Conservation (phyloP, 2,329 filamentous ascomycete genomes). For the Trichophyton rubrum region DNA sequence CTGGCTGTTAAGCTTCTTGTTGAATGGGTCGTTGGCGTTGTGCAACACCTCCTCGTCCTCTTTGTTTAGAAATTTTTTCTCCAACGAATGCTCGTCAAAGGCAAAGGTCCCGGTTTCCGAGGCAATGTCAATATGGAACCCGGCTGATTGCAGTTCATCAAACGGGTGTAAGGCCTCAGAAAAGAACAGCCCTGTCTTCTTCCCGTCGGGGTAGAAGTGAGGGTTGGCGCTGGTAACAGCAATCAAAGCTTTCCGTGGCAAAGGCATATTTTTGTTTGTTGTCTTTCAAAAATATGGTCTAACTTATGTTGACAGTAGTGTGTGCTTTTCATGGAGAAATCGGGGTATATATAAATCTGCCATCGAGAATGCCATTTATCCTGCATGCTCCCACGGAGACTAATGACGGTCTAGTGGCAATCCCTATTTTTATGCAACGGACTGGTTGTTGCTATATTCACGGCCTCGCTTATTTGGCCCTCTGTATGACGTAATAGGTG, state of each 20-base stretch:
- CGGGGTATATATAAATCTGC: neutral
- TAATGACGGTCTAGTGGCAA: neutral
- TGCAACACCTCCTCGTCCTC: slow-evolving; percentile 29
- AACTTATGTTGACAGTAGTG: neutral
- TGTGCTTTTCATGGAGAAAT: neutral
- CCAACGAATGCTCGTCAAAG: slow-evolving; percentile 32
- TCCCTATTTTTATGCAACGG: neutral
- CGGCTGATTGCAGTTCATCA: slow-evolving; percentile 21
- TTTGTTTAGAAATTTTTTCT: slow-evolving; percentile 28
- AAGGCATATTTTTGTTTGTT: slow-evolving; percentile 6
- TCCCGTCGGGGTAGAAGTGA: slow-evolving; percentile 18
- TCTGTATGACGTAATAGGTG: neutral
- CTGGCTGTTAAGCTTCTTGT: slow-evolving; percentile 33
- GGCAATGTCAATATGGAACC: slow-evolving; percentile 37
- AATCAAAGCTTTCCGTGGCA: slow-evolving; percentile 14
- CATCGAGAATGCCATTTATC: neutral
- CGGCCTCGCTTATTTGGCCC: neutral
- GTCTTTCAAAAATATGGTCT: neutral
- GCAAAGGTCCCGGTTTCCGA: slow-evolving; percentile 34
- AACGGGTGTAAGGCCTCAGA: slow-evolving; percentile 14
- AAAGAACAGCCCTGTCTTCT: slow-evolving; percentile 17
- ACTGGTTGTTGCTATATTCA: neutral
- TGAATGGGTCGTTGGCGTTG: slow-evolving; percentile 30
- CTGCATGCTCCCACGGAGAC: neutral
- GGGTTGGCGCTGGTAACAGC: slow-evolving; percentile 19